These are phyloP conservation scores for Apiotrichum laibachii DNA, from an alignment of 1,284 basidiomycete genomes.

Conservation along the genomic window DNA sequence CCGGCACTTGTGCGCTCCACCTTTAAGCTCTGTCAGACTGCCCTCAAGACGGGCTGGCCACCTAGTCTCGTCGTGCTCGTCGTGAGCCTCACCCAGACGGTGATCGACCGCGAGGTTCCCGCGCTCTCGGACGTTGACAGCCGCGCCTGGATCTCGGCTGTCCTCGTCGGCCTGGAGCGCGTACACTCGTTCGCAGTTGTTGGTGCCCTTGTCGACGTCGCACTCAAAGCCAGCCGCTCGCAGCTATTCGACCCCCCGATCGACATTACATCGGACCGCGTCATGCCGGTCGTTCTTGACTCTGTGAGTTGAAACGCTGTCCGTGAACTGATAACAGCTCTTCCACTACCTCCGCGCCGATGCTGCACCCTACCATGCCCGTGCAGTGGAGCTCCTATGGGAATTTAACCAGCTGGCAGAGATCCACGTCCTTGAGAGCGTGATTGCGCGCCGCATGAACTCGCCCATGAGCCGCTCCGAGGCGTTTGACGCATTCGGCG, in stretches of 20 bases:
- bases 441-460: conserved; percentile 55
- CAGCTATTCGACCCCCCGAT: conserved; percentile 25
- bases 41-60: conserved; percentile 6
- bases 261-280: conserved; percentile 23
- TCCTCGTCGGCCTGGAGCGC: conserved; percentile 33
- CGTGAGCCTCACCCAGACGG: conserved; percentile 17
- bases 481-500: conserved; percentile 82
- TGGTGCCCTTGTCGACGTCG: conserved; percentile 60
- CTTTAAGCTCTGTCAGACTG: conserved; percentile 22
- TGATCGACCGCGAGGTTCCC: conserved; percentile 33
- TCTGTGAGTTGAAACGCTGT: conserved; percentile 19
- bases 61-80: conserved; percentile 14
- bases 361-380: conserved; percentile 71
- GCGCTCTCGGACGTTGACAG: conserved; percentile 24
- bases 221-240: conserved; percentile 55
- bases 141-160: conserved; percentile 39
- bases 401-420: conserved; percentile 47
- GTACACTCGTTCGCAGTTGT: conserved; percentile 62
- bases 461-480: conserved; percentile 36
- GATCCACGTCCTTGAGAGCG: conserved; percentile 59
- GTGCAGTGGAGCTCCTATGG: conserved; percentile 85
- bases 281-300: conserved; percentile 35
- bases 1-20: conserved; percentile 24
- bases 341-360: conserved; percentile 70
- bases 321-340: conserved; percentile 54